phyloP scores from a whole-genome alignment of 345 rosid species.

The Mangifera indica region DNA sequence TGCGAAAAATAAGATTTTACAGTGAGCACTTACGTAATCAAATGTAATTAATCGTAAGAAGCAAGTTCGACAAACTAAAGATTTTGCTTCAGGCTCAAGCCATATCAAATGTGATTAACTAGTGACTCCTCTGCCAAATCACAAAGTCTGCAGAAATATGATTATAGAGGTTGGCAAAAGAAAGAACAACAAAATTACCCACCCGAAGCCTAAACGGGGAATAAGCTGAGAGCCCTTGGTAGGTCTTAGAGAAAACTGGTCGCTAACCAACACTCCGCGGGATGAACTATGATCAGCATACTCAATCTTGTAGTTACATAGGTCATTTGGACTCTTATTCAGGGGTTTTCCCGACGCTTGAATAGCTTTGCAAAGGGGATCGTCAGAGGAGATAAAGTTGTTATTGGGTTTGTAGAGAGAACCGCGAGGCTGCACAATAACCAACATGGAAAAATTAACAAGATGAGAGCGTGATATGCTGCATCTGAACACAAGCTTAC shows the following conservation, averaged over 20 bases:
- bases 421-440: slow-evolving; percentile 50
- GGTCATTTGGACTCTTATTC: slow-evolving; percentile 55
- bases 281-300: slow-evolving; percentile 85
- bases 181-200: slow-evolving; percentile 22
- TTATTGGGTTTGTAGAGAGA: slow-evolving; percentile 67
- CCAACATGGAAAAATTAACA: slow-evolving; percentile 1
- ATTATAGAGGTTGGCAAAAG: not conserved
- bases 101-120: slow-evolving; percentile 1
- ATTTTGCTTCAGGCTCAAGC: not conserved
- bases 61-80: not conserved
- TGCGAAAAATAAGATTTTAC: slow-evolving; percentile 9
- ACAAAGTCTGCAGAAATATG: not conserved
- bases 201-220: slow-evolving; percentile 75
- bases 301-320: slow-evolving; percentile 73
- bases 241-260: slow-evolving; percentile 48
- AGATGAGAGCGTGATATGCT: slow-evolving; percentile 11
- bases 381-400: slow-evolving; percentile 48
- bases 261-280: slow-evolving; percentile 68
- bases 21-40: not conserved
- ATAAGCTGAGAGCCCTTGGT: slow-evolving; percentile 49
- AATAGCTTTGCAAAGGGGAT: slow-evolving; percentile 52
- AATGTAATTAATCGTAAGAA: not conserved
- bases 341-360: slow-evolving; percentile 33
- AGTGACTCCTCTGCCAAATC: not conserved
- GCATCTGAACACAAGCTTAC: not conserved